Conservation (phyloP, 2,329 filamentous ascomycete species). For the Neoscytalidium dimidiatum region DNA sequence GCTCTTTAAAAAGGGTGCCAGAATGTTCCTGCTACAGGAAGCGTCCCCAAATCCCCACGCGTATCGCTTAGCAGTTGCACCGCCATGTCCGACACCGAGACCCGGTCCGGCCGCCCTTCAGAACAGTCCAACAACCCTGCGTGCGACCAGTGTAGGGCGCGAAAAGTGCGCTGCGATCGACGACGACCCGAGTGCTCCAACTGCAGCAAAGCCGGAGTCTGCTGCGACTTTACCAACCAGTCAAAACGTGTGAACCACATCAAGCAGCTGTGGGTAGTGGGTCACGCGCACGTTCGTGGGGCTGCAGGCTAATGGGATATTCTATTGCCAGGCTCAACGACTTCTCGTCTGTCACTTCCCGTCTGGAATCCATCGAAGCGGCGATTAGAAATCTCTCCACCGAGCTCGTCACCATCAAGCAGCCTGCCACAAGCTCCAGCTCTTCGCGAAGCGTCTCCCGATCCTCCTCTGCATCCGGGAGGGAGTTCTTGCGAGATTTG, state of each 20-base stretch:
- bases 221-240: conserved; percentile 2
- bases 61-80: not conserved
- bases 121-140: not conserved
- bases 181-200: not conserved
- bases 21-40: not conserved
- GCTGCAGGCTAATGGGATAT: not conserved
- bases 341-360: not conserved
- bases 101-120: not conserved
- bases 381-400: not conserved
- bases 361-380: not conserved
- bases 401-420: not conserved
- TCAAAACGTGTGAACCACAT: not conserved
- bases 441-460: not conserved
- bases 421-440: not conserved
- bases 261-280: not conserved
- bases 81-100: not conserved
- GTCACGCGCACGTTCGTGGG: not conserved
- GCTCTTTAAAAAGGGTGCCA: not conserved
- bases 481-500: not conserved
- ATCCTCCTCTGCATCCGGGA: not conserved
- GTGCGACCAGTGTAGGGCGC: not conserved
- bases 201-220: conserved; percentile 3
- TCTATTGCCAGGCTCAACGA: not conserved
- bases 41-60: not conserved
- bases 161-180: not conserved